Conservation (phyloP, 345 rosid species). For the Melaleuca alternifolia region DNA sequence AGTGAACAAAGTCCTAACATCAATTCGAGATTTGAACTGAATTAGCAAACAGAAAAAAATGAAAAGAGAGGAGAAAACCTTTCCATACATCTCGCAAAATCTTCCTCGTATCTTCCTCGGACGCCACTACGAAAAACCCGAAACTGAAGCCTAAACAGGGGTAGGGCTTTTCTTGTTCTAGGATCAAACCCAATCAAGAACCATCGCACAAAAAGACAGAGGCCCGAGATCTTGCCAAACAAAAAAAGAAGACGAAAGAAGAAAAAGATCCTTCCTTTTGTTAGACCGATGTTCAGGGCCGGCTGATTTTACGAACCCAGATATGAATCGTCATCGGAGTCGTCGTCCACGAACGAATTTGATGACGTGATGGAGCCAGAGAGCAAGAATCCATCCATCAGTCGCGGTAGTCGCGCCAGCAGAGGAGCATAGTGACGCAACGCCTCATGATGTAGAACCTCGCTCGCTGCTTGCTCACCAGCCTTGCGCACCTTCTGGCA, state of each 20-base stretch:
- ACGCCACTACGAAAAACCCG: not conserved
- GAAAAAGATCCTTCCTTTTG: not conserved
- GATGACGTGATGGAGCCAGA: not conserved
- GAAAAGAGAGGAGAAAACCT: not conserved
- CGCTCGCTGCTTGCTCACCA: constrained; percentile 32
- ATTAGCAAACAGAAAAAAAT: not conserved
- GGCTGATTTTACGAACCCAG: not conserved
- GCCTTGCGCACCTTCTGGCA: constrained; percentile 24
- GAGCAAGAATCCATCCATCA: not conserved
- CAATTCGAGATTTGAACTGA: not conserved
- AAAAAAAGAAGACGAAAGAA: not conserved
- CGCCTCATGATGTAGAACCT: constrained; percentile 41
- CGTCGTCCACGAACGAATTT: not conserved
- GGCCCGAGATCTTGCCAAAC: not conserved
- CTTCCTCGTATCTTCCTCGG: not conserved
- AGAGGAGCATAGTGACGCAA: constrained; percentile 33
- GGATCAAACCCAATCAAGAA: not conserved
- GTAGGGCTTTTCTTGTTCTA: not conserved
- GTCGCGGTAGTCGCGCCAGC: constrained; percentile 33
- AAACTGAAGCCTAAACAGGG: not conserved
- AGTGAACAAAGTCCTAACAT: not conserved
- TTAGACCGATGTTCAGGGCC: not conserved
- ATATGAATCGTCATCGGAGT: not conserved
- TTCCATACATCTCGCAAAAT: not conserved
- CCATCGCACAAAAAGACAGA: not conserved